Evolutionary conservation across 305 asterid species (phyloP), one percentile per base, ranked within the genome.

Genomic region (Fraxinus dipetala): DNA sequence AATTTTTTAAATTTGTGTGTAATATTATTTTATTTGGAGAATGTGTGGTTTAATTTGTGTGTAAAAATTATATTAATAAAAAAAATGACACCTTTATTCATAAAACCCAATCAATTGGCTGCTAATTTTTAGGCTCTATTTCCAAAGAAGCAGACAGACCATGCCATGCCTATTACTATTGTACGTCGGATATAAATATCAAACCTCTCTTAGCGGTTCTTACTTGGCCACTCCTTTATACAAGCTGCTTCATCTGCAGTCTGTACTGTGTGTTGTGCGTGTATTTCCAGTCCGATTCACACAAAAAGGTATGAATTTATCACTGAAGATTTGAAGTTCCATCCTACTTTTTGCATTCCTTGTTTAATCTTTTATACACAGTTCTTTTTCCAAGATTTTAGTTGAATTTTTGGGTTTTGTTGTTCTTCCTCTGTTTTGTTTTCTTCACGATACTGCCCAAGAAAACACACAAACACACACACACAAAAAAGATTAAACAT

Each of bases 161-260:
- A 63, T 61, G 30, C 70, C 26, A n/a, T 61, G 32, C 11, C 14
- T 24, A 16, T 54, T 16, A 16, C 22, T 54, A 54, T 40, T 40
- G 84, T 83, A 78, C 77, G 78, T 45, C 75, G 74, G 31, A 43
- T 4, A 16, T 0, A 1, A 2, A 0, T 3, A 85, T 89, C 91
- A 85, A 84, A 88, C 86, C 88, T 78, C 80, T 82, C 86, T 79
- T 67, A 84, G 85, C 86, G 84, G 87, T 83, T 26, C 75, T 72
- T 43, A 1, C 31, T 4, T 13, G 56, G 56, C 56, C 56, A 48
- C 20, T 48, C 59, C 59, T 14, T 48, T 18, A 18, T 11, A 51
- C n/a, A 72, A 4, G 35, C 35, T 16, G 32, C 74, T 70, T 20
- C 77, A 32, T 51, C 59, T 69, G 32, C 16, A 10, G 35, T 70